phyloP scores from a whole-genome alignment of 306 rosid species.

The Inga laurina region DNA sequence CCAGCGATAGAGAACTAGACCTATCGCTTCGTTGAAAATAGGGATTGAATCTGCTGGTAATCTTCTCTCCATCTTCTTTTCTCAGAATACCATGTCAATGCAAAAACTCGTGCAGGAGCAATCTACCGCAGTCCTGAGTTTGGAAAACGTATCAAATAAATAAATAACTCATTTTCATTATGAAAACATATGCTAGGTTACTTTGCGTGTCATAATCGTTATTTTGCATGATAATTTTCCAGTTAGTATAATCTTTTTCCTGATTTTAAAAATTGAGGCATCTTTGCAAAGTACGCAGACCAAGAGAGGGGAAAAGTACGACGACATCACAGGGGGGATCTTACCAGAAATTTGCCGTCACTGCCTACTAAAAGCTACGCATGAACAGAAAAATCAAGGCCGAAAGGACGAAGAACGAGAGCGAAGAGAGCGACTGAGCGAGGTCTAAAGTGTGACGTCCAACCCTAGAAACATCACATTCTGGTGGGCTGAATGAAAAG shows the following conservation, averaged over 20 bases:
- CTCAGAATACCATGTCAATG: neutral
- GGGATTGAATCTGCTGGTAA: conserved; percentile 12
- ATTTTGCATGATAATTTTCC: neutral
- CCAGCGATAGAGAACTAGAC: conserved; percentile 46
- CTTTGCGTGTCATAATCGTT: neutral
- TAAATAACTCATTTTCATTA: too few relatives aligned
- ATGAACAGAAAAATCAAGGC: too few relatives aligned
- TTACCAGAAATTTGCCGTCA: too few relatives aligned
- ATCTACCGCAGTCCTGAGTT: neutral
- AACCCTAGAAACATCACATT: too few relatives aligned
- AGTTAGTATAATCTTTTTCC: neutral
- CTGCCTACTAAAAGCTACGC: too few relatives aligned
- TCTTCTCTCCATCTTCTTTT: neutral
- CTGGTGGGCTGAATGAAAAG: too few relatives aligned
- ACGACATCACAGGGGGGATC: too few relatives aligned
- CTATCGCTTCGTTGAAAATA: conserved; percentile 49
- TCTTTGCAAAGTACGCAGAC: neutral
- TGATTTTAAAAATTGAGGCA: neutral
- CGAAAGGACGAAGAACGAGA: too few relatives aligned
- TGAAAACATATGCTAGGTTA: neutral
- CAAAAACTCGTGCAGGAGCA: neutral
- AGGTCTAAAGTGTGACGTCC: too few relatives aligned
- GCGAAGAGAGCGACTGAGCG: too few relatives aligned
- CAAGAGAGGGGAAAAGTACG: too few relatives aligned
- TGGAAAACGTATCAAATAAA: neutral